Evolutionary conservation across 1,284 basidiomycete species (phyloP).

Genomic region (Phlebopus sp.): DNA sequence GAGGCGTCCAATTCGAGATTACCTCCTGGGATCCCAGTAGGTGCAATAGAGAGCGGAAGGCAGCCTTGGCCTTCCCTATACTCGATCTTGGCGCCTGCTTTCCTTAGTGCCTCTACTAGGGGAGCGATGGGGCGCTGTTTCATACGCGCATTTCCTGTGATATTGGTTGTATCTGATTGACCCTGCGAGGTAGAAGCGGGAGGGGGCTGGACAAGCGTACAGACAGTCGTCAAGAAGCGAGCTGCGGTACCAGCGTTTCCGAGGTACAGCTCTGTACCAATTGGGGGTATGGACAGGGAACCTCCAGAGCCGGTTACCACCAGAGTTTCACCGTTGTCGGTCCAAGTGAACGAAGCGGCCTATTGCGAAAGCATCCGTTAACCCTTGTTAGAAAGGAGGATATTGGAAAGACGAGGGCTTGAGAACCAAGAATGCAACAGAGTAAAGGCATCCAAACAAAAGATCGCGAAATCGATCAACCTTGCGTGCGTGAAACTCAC

Average conservation of each 20-base stretch:
- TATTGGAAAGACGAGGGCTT: background rate
- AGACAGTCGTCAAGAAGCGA: constrained; percentile 96
- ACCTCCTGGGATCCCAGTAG: constrained; percentile 83
- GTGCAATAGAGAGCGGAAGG: constrained; percentile 84
- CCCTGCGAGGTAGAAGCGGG: constrained; percentile 28
- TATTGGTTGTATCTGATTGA: constrained; percentile 58
- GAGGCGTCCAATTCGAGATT: constrained; percentile 88
- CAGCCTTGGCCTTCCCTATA: constrained; percentile 84
- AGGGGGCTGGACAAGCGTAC: constrained; percentile 72
- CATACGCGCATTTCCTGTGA: constrained; percentile 98
- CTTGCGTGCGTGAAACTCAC: constrained; percentile 37
- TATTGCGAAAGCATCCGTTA: constrained; percentile 28
- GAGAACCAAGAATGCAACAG: background rate
- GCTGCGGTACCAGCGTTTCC: constrained; percentile 98
- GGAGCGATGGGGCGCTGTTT: constrained; percentile 96
- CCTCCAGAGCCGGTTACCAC: constrained; percentile 90
- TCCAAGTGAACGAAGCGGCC: constrained; percentile 90
- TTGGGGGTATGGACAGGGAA: constrained; percentile 70
- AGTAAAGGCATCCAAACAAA: no score
- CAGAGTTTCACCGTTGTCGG: constrained; percentile 91
- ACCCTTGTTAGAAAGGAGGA: constrained; percentile 7
- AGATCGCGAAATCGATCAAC: background rate
- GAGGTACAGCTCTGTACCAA: constrained; percentile 89
- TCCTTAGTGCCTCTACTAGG: constrained; percentile 87
- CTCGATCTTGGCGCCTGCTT: constrained; percentile 78